Conservation (phyloP, 2,329 filamentous ascomycete genomes). For the Penicillium sp. region DNA sequence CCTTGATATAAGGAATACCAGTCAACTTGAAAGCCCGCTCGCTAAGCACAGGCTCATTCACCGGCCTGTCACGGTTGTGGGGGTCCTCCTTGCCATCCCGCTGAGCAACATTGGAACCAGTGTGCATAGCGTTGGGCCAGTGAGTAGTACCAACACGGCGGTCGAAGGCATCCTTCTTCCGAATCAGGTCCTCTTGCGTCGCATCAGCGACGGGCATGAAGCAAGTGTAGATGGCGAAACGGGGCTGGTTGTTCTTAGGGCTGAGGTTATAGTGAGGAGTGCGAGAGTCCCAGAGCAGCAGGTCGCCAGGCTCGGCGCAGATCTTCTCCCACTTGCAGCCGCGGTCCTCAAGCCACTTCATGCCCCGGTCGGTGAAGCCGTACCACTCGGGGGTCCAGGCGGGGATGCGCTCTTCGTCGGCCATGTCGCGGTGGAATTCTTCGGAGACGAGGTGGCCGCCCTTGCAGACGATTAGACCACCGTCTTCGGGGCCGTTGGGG, state of each 20-base stretch:
- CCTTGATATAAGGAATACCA: constrained; percentile 54
- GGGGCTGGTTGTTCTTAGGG: constrained; percentile 37
- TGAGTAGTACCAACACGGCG: constrained; percentile 51
- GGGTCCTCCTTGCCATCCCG: constrained; percentile 31
- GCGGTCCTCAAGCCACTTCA: constrained; percentile 43
- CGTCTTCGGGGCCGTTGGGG: constrained; percentile 46
- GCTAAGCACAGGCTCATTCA: constrained; percentile 48
- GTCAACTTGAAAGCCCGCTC: constrained; percentile 55
- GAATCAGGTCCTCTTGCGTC: constrained; percentile 49
- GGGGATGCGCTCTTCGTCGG: constrained; percentile 35
- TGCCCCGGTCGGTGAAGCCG: constrained; percentile 37
- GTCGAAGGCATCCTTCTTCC: constrained; percentile 53
- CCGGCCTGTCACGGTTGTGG: constrained; percentile 45
- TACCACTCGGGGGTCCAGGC: constrained; percentile 42
- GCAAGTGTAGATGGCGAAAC: constrained; percentile 49
- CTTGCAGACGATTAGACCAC: constrained; percentile 45
- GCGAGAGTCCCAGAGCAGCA: constrained; percentile 52
- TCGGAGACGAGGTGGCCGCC: constrained; percentile 41
- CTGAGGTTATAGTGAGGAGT: constrained; percentile 50
- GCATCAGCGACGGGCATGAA: constrained; percentile 50
- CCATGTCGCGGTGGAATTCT: constrained; percentile 41
- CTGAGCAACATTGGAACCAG: constrained; percentile 31
- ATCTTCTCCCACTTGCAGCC: constrained; percentile 45
- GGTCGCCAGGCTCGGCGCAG: constrained; percentile 52
- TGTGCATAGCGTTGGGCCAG: constrained; percentile 40